Base-by-base conservation (phyloP, 225 moss, liverwort and hornwort genomes). In the Anthoceros angustus region DNA sequence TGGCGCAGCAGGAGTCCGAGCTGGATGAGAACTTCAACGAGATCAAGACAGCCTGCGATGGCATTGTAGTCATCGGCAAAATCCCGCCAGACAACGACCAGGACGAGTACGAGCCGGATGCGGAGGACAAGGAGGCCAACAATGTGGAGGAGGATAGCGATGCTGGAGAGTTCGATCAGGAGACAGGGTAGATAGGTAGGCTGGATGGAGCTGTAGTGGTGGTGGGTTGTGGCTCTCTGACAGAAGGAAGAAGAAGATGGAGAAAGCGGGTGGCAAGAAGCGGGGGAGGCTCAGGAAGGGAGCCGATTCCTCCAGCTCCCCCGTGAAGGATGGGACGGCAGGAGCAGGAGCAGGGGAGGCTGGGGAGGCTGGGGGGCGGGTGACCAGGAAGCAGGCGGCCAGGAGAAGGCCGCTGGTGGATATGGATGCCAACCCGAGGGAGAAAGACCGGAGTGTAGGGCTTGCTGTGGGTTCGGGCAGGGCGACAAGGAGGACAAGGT, bases 81-180 rank as follows among this genome's bases (percentile, higher is more conserved):
- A 88, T 81, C 0, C 74, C 86, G 2, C 74, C 82, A 50, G 95
- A 98, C 68, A 98, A 89, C 71, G 88, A 98, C 68, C 87, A 89
- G 70, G 94, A 90, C 65, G 91, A 98, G 61, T 92, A 86, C 42
- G 95, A 87, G 69, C 82, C 71, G 18, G 94, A 88, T 70, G 91
- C 78, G 9, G 95, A 98, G 69, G 86, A 92, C 18, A 88, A 98
- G 66, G 92, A 93, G 64, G 92, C 64, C 11, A 87, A 88, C 77
- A 86, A 98, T 38, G 86, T 77, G 7, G 95, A 86, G 67, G 95
- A 89, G 74, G 92, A 89, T 39, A 92, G 91, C 62, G 95, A 98
- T 79, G 95, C 70, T 67, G 46, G 40, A 14, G 49, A 50, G 49
- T 50, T 50, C 14, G 49, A 50, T 14, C 49, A 50, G 49, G 49